phyloP scores from a whole-genome alignment of 768 basidiomycete genomes.

The Mycena amicta region DNA sequence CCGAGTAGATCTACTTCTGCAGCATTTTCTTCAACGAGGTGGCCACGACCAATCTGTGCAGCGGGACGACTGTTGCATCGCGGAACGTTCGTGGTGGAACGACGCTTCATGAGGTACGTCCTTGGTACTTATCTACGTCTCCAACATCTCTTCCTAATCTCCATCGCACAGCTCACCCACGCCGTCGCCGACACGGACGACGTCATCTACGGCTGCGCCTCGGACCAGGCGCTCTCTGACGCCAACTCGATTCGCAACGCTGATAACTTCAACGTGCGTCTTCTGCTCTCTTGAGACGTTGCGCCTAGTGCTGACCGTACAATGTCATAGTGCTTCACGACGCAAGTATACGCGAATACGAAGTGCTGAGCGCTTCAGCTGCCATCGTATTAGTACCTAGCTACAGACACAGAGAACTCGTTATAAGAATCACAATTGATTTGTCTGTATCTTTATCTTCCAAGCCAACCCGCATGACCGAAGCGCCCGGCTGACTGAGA shows the following conservation, averaged over 20 bases:
- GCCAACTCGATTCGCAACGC: conserved; percentile 40
- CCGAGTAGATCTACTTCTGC: conserved; percentile 47
- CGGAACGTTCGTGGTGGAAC: conserved; percentile 52
- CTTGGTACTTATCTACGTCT: not conserved
- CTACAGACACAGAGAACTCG: too few species aligned
- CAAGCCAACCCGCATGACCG: too few species aligned
- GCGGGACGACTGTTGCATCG: conserved; percentile 44
- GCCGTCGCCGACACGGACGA: conserved; percentile 44
- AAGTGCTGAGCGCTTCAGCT: too few species aligned
- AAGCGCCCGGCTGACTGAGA: too few species aligned
- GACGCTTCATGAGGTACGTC: conserved; percentile 41
- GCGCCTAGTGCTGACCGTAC: not conserved
- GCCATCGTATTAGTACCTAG: too few species aligned
- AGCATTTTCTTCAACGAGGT: conserved; percentile 51
- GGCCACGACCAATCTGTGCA: conserved; percentile 39
- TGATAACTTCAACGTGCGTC: conserved; percentile 50
- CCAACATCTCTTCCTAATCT: not conserved
- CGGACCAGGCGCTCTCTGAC: conserved; percentile 41
- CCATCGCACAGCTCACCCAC: conserved; percentile 38
- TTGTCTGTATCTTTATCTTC: too few species aligned
- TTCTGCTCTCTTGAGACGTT: not conserved
- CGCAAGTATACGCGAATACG: too few species aligned
- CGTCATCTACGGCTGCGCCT: conserved; percentile 42
- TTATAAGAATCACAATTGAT: too few species aligned
- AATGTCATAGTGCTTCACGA: conserved; percentile 42